These are phyloP conservation scores for Apiospora aurea DNA, from an alignment of 2,329 filamentous ascomycete species.

Conservation along the genomic window DNA sequence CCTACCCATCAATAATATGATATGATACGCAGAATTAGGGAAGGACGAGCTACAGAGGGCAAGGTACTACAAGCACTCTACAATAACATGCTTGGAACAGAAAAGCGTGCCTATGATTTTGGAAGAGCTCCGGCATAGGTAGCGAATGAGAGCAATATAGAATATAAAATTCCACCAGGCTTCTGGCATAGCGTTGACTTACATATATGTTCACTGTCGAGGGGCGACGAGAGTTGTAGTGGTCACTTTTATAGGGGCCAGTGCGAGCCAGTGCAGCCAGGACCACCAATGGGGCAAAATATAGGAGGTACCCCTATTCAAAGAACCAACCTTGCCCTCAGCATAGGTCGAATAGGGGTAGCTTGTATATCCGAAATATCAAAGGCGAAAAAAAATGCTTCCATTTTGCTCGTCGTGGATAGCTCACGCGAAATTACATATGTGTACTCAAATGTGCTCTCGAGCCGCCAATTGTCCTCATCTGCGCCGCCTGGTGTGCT, in stretches of 20 bases:
- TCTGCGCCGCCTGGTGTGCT: background rate
- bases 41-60: background rate
- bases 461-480: background rate
- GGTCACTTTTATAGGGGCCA: background rate
- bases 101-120: background rate
- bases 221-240: background rate
- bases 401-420: background rate
- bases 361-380: background rate
- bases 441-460: background rate
- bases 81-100: background rate
- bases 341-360: background rate
- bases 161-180: background rate
- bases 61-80: too few species aligned
- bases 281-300: background rate
- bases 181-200: background rate
- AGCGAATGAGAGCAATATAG: background rate
- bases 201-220: background rate
- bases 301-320: background rate
- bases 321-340: background rate
- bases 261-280: background rate
- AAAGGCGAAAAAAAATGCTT: background rate
- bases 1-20: too few species aligned
- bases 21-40: too few species aligned
- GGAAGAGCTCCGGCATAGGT: constrained; percentile 7
- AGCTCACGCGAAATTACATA: background rate